A percentile compares a stretch with the other conserved stretches of the same genome.
Conservation (phyloP, 2,329 filamentous ascomycete species). For the Venturia pyrina region DNA sequence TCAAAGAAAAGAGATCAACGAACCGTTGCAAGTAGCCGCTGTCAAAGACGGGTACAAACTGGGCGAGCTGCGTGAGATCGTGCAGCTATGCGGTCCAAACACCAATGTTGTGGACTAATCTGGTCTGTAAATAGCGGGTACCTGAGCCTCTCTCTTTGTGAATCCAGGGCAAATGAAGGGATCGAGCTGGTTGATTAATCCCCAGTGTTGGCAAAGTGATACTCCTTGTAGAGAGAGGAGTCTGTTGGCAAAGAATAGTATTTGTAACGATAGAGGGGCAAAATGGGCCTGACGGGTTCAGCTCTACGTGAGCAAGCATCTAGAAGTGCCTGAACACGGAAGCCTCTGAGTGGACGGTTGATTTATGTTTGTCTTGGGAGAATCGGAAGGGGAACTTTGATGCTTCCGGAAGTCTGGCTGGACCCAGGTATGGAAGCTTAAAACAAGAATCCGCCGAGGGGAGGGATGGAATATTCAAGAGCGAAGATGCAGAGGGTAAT, state of each 20-base stretch:
- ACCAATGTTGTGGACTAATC: conserved; percentile 1
- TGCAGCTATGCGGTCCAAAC: conserved; percentile 5
- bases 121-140: neutral
- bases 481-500: neutral
- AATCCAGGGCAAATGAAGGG: neutral
- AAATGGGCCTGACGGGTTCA: neutral
- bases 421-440: neutral
- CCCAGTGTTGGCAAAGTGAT: neutral
- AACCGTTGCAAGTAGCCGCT: conserved; percentile 9
- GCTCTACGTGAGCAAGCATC: neutral
- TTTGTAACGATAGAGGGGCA: conserved; percentile 4
- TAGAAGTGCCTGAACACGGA: conserved; percentile 5
- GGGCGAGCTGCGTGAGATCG: neutral
- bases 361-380: neutral
- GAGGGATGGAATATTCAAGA: conserved; percentile 2
- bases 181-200: neutral
- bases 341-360: neutral
- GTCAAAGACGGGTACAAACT: conserved; percentile 7
- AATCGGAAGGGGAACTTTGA: neutral
- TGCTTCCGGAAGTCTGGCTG: neutral
- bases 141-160: conserved; percentile 4
- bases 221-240: neutral
- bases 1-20: conserved; percentile 4
- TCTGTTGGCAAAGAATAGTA: neutral
- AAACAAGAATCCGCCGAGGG: neutral